Percentiles rank a stretch among this genome's conserved stretches.
Conservation (phyloP, 805 yeast genomes). For the Ogataea thermomethanolica region DNA sequence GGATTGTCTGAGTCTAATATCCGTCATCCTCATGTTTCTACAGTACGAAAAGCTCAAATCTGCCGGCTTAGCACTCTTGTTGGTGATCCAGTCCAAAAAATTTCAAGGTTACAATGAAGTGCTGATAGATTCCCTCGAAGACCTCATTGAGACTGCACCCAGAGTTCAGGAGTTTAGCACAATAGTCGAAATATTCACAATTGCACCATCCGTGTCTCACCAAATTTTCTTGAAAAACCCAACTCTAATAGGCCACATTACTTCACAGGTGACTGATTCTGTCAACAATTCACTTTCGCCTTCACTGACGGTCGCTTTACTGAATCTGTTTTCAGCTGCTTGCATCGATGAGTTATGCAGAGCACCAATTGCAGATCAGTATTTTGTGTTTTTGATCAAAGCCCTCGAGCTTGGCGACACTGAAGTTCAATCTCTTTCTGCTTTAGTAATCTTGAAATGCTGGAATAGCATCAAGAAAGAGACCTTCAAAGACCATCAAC, state of each 20-base stretch:
- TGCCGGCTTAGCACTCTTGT: slow-evolving; percentile 2
- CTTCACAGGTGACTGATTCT: slow-evolving; percentile 22
- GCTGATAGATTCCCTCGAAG: slow-evolving; percentile 18
- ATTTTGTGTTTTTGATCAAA: slow-evolving; percentile 38
- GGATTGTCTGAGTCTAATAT: not conserved
- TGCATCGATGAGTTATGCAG: slow-evolving; percentile 52
- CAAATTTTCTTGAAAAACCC: slow-evolving; percentile 20
- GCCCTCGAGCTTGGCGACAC: slow-evolving; percentile 29
- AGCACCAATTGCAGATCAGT: slow-evolving; percentile 43
- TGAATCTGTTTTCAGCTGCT: slow-evolving; percentile 40
- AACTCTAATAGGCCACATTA: slow-evolving; percentile 18
- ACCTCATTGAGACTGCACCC: slow-evolving; percentile 14
- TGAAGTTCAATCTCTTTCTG: slow-evolving; percentile 30
- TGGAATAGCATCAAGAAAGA: slow-evolving; percentile 49
- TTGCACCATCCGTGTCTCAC: slow-evolving; percentile 16
- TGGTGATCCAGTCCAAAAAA: not conserved
- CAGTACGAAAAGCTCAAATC: slow-evolving; percentile 1
- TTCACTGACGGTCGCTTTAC: slow-evolving; percentile 17
- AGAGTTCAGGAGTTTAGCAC: slow-evolving; percentile 14
- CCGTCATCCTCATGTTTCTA: slow-evolving; percentile 2
- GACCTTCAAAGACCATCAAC: slow-evolving; percentile 24
- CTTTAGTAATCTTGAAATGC: slow-evolving; percentile 49
- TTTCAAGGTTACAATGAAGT: not conserved
- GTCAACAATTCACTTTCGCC: slow-evolving; percentile 4
- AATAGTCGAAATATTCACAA: slow-evolving; percentile 22